phyloP scores from a whole-genome alignment of 257 asterid genomes.

The Ophiorrhiza pumila region DNA sequence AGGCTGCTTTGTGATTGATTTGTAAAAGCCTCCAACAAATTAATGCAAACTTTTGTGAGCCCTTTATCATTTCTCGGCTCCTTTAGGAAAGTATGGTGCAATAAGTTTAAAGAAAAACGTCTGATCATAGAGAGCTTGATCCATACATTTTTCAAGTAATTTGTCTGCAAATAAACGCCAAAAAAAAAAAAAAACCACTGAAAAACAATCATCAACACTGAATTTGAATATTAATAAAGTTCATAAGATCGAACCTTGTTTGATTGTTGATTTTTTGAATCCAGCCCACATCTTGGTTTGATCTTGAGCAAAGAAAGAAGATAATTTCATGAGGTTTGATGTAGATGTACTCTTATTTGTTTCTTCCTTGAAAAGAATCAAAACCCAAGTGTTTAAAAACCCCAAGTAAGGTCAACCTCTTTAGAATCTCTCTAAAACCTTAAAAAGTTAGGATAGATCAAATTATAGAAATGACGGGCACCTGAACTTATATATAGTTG shows the following conservation, averaged over 20 bases:
- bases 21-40: neutral
- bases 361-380: neutral
- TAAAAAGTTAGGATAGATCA: neutral
- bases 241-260: conserved; percentile 31
- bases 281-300: conserved; percentile 43
- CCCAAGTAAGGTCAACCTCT: conserved; percentile 7
- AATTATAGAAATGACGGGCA: conserved; percentile 5
- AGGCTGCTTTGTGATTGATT: neutral
- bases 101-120: neutral
- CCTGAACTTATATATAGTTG: conserved; percentile 13
- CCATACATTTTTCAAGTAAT: neutral
- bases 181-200: neutral
- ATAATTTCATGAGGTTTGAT: neutral
- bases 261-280: conserved; percentile 28
- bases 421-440: conserved; percentile 3
- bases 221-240: neutral
- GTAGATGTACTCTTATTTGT: neutral
- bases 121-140: neutral
- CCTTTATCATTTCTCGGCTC: neutral
- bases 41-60: neutral
- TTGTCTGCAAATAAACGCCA: too few relatives aligned
- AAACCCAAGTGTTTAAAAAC: neutral
- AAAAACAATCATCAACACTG: neutral
- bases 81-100: neutral
- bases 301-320: neutral